These are phyloP conservation scores for Psilocybe subaeruginosa DNA, from an alignment of 768 basidiomycete genomes.

Conservation along the genomic window DNA sequence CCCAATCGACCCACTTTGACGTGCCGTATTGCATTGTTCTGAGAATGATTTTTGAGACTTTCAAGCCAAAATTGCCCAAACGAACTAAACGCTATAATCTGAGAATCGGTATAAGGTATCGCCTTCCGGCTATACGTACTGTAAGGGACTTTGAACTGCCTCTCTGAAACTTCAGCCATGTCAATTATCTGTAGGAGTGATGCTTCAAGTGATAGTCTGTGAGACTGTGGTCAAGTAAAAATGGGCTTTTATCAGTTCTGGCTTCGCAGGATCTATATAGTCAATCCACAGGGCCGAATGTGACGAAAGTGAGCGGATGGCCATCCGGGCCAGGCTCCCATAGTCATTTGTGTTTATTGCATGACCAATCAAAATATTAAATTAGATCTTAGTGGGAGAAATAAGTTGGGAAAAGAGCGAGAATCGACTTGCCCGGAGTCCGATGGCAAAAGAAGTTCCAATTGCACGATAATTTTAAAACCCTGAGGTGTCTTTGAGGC, in stretches of 20 bases:
- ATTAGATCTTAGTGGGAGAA: too few species aligned
- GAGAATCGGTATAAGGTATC: background rate
- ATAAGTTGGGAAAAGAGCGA: too few species aligned
- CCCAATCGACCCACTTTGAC: slow-evolving; percentile 52
- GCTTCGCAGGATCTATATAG: background rate
- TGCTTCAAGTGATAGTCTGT: background rate
- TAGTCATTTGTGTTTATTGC: too few species aligned
- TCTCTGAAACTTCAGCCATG: background rate
- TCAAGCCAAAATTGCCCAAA: slow-evolving; percentile 55
- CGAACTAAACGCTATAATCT: slow-evolving; percentile 35
- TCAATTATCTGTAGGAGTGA: background rate
- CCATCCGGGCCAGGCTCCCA: too few species aligned
- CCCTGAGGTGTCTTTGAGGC: too few species aligned
- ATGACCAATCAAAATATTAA: too few species aligned
- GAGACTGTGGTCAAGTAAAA: background rate
- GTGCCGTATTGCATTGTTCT: slow-evolving; percentile 64
- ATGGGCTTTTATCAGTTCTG: background rate
- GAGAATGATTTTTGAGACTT: slow-evolving; percentile 68
- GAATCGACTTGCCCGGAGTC: too few species aligned
- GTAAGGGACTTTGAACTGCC: slow-evolving; percentile 14
- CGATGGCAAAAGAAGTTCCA: too few species aligned
- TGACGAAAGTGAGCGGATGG: too few species aligned
- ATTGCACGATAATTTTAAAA: too few species aligned
- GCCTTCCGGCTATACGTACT: background rate
- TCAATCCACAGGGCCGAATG: background rate